These are phyloP conservation scores for Debaryomyces fabryi DNA, from an alignment of 1,139 yeast genomes.

Conservation along the genomic window DNA sequence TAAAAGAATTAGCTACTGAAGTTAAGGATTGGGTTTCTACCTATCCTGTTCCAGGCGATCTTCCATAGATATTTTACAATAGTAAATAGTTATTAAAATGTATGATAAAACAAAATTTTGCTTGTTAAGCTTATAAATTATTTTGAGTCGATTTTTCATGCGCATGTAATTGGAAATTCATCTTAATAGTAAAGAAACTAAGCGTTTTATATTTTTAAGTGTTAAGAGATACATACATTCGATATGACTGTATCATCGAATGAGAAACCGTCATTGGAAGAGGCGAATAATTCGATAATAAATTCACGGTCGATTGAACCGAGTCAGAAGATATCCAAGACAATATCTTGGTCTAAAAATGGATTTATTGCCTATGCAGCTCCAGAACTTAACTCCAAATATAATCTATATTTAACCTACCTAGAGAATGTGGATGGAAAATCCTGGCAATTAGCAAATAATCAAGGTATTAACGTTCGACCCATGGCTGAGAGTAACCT, in stretches of 20 bases:
- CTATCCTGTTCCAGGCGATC: conserved; percentile 82
- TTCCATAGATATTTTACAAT: conserved; percentile 20
- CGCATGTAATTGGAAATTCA: background rate
- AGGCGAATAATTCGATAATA: background rate
- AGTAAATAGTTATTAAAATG: background rate
- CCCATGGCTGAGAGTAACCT: conserved; percentile 32
- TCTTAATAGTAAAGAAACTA: background rate
- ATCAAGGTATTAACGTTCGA: conserved; percentile 43
- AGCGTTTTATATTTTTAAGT: background rate
- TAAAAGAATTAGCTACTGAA: conserved; percentile 61
- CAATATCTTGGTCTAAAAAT: conserved; percentile 71
- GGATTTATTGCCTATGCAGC: conserved; percentile 69
- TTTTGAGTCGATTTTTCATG: background rate
- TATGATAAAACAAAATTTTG: background rate
- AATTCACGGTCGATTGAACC: conserved; percentile 5
- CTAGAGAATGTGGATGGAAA: conserved; percentile 66
- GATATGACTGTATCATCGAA: background rate
- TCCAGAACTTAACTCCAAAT: conserved; percentile 24
- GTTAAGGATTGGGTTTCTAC: conserved; percentile 67
- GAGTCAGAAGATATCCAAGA: conserved; percentile 6
- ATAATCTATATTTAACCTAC: conserved; percentile 55
- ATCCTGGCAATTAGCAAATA: conserved; percentile 65
- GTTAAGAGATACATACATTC: background rate
- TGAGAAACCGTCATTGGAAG: background rate
- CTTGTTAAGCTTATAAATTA: background rate